Percentiles rank a stretch among this genome's conserved stretches.
Conservation (phyloP, 1,284 basidiomycete genomes). For the Golubevia pallescens region DNA sequence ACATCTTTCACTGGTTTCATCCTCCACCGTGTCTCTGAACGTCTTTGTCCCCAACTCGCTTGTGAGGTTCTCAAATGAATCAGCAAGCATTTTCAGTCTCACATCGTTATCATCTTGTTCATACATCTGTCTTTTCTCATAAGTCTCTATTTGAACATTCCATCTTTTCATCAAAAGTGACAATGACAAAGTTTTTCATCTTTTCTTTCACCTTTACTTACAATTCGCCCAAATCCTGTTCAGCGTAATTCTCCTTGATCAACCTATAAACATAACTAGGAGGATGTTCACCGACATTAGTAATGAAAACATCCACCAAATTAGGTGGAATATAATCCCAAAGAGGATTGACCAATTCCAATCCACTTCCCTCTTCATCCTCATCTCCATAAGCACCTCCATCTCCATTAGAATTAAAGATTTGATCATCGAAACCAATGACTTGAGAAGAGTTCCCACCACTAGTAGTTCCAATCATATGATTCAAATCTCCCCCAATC, state of each 20-base stretch:
- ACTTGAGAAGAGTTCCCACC: constrained; percentile 2
- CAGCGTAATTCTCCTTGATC: constrained; percentile 59
- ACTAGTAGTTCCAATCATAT: constrained; percentile 3
- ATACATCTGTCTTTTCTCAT: too few relatives aligned
- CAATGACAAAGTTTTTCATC: neutral
- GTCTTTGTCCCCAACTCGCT: too few relatives aligned
- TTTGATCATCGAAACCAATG: constrained; percentile 75
- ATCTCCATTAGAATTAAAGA: constrained; percentile 85
- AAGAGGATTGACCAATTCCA: constrained; percentile 87
- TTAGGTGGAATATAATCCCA: constrained; percentile 94
- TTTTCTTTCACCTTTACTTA: neutral
- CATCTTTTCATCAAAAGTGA: too few relatives aligned
- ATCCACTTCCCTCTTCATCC: constrained; percentile 64
- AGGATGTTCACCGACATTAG: constrained; percentile 73
- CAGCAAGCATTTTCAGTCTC: too few relatives aligned
- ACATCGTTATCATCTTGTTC: too few relatives aligned
- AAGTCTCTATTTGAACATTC: too few relatives aligned
- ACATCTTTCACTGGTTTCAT: too few relatives aligned
- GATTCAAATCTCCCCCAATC: constrained; percentile 22
- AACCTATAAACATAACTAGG: constrained; percentile 61
- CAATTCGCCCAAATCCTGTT: constrained; percentile 20
- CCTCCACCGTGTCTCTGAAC: too few relatives aligned
- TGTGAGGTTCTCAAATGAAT: too few relatives aligned
- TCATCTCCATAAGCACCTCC: constrained; percentile 73
- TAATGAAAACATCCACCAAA: constrained; percentile 89